Conservation (phyloP, 2,329 filamentous ascomycete genomes). For the Aspergillus hortae region DNA sequence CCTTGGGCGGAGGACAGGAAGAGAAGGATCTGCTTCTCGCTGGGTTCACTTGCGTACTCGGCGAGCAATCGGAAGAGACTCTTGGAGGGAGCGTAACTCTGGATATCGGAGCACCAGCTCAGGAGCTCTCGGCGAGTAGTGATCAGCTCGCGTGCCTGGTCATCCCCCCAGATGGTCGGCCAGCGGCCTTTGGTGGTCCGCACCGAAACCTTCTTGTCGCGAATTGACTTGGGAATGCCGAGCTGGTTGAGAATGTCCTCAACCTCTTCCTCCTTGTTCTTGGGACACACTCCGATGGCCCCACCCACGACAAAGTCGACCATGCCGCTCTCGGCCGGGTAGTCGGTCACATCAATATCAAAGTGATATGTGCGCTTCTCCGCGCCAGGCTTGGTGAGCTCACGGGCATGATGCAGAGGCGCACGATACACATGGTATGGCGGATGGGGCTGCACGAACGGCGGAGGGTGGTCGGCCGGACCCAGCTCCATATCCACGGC, state of each 20-base stretch:
- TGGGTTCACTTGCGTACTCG: slow-evolving; percentile 73
- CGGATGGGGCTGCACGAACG: slow-evolving; percentile 89
- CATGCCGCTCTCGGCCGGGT: slow-evolving; percentile 73
- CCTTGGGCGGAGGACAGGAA: slow-evolving; percentile 88
- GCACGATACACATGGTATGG: slow-evolving; percentile 90
- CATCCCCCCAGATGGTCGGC: slow-evolving; percentile 98
- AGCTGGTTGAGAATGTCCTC: slow-evolving; percentile 81
- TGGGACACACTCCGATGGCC: slow-evolving; percentile 88
- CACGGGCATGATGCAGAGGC: slow-evolving; percentile 77
- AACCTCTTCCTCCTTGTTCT: slow-evolving; percentile 73
- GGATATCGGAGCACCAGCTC: slow-evolving; percentile 92
- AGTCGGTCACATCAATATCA: slow-evolving; percentile 93
- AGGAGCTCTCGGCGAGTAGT: slow-evolving; percentile 89
- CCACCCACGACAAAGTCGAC: slow-evolving; percentile 96
- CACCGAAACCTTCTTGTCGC: slow-evolving; percentile 77
- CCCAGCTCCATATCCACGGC: slow-evolving; percentile 31
- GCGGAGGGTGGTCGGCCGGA: slow-evolving; percentile 65
- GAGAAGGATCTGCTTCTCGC: slow-evolving; percentile 83
- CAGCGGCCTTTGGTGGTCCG: slow-evolving; percentile 79
- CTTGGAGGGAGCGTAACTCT: slow-evolving; percentile 90
- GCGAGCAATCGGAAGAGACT: slow-evolving; percentile 77
- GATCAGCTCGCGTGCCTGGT: slow-evolving; percentile 76
- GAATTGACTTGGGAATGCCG: slow-evolving; percentile 73
- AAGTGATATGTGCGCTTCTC: slow-evolving; percentile 98
- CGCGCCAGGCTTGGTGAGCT: slow-evolving; percentile 81